These are phyloP conservation scores for Tetrahymena elliotti DNA, from an alignment of 73 alveolate genomes.

Conservation along the genomic window DNA sequence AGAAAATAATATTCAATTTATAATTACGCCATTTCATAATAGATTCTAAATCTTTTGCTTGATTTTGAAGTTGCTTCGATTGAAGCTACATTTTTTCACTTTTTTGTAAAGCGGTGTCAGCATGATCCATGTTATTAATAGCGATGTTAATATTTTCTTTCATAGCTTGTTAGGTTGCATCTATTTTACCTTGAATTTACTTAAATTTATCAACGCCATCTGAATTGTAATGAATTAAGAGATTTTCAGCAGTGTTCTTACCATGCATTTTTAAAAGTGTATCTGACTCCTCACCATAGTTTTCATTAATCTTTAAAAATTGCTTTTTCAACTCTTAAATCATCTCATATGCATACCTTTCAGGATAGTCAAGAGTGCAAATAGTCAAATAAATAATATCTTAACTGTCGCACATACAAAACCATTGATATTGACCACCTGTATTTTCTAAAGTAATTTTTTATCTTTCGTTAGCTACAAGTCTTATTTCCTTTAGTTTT, in stretches of 20 bases:
- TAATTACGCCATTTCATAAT: background rate
- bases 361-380: background rate
- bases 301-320: background rate
- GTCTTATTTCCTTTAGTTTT: background rate
- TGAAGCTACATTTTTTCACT: background rate
- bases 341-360: background rate
- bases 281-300: background rate
- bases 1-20: background rate
- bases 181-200: background rate
- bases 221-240: background rate
- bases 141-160: background rate
- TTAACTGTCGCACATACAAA: background rate
- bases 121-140: background rate
- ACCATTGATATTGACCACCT: background rate
- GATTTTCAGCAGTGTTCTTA: background rate
- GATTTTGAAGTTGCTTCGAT: background rate
- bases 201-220: background rate
- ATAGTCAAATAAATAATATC: background rate
- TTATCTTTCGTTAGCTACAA: background rate
- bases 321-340: background rate
- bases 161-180: background rate
- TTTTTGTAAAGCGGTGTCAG: background rate
- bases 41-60: background rate
- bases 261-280: background rate
- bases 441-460: background rate